Conservation (phyloP, 768 basidiomycete species). For the Candolleomyces aberdarensis region DNA sequence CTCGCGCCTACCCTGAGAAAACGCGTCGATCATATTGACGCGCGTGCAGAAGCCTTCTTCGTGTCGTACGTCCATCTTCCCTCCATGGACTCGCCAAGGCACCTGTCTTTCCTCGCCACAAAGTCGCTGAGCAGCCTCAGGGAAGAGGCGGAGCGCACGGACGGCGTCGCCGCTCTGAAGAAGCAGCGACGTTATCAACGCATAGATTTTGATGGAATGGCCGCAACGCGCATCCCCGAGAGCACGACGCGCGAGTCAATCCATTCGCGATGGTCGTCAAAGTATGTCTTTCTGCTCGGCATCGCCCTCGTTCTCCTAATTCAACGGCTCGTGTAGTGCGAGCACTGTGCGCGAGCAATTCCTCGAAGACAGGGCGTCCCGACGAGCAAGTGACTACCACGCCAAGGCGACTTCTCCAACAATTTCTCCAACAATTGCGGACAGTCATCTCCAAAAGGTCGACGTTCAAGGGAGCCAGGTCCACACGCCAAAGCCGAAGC, state of each 20-base stretch:
- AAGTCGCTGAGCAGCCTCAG: slow-evolving; percentile 5
- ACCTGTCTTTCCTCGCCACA: slow-evolving; percentile 5
- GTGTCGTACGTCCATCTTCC: background rate
- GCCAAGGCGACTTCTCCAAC: background rate
- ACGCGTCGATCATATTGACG: background rate
- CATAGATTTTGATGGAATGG: background rate
- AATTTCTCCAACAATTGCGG: background rate
- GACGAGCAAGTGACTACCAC: background rate
- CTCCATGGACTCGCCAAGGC: slow-evolving; percentile 4
- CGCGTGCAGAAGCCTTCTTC: too few relatives aligned
- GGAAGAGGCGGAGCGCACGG: background rate
- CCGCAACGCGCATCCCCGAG: background rate
- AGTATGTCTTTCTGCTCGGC: background rate
- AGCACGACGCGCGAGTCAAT: background rate
- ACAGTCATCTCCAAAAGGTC: background rate
- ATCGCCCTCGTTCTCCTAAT: background rate
- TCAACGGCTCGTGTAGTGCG: background rate
- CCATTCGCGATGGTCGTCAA: background rate
- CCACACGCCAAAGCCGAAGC: background rate
- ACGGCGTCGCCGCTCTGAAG: background rate
- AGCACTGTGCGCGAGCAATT: background rate
- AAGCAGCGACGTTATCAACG: slow-evolving; percentile 4
- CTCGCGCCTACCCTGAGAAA: background rate
- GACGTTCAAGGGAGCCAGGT: background rate
- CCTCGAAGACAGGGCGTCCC: background rate